A percentile compares a stretch with the other conserved stretches of the same genome.
Conservation (phyloP, 306 rosid species). For the Glycine tomentella region DNA sequence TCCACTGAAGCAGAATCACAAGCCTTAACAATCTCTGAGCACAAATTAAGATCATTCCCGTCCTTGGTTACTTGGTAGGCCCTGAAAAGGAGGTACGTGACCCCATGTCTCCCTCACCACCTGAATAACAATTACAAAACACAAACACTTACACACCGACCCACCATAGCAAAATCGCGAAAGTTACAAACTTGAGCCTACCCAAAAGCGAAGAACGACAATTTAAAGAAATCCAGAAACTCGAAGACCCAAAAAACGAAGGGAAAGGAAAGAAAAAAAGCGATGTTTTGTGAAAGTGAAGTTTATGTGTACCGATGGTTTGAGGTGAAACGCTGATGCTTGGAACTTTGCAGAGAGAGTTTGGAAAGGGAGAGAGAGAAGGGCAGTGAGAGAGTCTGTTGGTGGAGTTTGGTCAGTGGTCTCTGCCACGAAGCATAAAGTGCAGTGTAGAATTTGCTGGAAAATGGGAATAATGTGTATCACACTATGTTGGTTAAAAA, state of each 20-base stretch:
- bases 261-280: too few species aligned
- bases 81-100: constrained; percentile 61
- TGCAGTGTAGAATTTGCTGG: too few species aligned
- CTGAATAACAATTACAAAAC: constrained; percentile 43
- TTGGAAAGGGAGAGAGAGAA: constrained; percentile 66
- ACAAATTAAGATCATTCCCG: constrained; percentile 66
- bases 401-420: constrained; percentile 35
- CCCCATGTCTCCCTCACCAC: constrained; percentile 83
- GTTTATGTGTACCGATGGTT: constrained; percentile 62
- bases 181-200: constrained; percentile 42
- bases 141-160: constrained; percentile 32
- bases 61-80: constrained; percentile 69
- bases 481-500: too few species aligned
- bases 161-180: constrained; percentile 5
- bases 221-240: constrained; percentile 24
- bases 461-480: too few species aligned
- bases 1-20: constrained; percentile 73
- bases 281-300: background rate
- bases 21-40: constrained; percentile 73
- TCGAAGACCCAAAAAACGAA: background rate
- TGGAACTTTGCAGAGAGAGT: constrained; percentile 52
- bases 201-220: constrained; percentile 26
- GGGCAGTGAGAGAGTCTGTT: constrained; percentile 51
- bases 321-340: constrained; percentile 61
- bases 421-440: constrained; percentile 54